Conservation (phyloP, 192 early-diverging fungal genomes). For the Backusella circina region DNA sequence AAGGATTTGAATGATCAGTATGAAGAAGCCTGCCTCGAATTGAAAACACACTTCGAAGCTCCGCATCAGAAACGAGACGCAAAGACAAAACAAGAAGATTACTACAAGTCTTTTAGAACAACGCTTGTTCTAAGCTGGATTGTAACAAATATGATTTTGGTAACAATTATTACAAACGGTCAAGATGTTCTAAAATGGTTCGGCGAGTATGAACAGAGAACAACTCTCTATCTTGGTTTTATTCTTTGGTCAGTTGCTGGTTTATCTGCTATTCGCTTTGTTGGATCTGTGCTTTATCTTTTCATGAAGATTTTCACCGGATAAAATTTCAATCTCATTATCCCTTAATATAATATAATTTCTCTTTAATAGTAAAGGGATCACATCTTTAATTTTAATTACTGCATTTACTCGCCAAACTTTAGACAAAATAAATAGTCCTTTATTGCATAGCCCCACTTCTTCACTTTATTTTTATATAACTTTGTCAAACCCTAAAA, state of each 20-base stretch:
- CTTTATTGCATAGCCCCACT: neutral
- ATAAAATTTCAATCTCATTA: conserved; percentile 9
- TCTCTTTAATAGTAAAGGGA: neutral
- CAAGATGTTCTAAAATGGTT: conserved; percentile 31
- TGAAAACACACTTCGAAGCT: conserved; percentile 43
- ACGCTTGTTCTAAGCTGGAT: conserved; percentile 72
- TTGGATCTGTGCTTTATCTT: conserved; percentile 64
- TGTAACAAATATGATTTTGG: conserved; percentile 62
- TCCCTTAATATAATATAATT: neutral
- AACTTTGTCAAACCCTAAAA: neutral
- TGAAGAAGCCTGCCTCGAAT: conserved; percentile 66
- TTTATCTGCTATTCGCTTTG: conserved; percentile 63
- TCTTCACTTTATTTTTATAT: neutral
- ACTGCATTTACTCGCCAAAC: conserved; percentile 2
- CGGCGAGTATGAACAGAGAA: conserved; percentile 33
- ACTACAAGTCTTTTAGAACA: conserved; percentile 79
- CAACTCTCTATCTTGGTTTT: conserved; percentile 52
- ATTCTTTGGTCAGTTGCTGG: conserved; percentile 77
- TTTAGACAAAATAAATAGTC: conserved; percentile 4
- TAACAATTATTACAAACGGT: conserved; percentile 60
- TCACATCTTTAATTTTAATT: neutral
- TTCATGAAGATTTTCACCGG: conserved; percentile 56
- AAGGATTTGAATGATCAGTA: conserved; percentile 84
- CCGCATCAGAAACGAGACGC: conserved; percentile 57
- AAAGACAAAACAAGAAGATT: conserved; percentile 45